phyloP scores from a whole-genome alignment of 148 eudicot genomes.

The Cornus kousa region DNA sequence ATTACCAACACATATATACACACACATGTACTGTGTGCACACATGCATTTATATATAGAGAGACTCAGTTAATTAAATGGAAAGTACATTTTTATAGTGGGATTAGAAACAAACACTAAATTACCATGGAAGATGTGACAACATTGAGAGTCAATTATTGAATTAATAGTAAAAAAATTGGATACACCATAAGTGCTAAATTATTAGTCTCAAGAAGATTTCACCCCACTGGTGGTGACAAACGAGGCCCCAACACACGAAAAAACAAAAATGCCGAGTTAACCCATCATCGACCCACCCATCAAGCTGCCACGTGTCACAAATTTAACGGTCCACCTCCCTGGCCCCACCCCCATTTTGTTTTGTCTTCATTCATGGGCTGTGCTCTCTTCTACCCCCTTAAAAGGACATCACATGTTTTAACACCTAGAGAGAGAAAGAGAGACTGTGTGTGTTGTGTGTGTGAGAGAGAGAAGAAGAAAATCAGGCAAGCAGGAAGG shows the following conservation, averaged over 20 bases:
- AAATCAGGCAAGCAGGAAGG: conserved; percentile 34
- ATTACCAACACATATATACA: no score
- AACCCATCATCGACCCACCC: no score
- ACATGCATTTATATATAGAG: no score
- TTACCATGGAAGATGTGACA: neutral
- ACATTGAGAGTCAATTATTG: neutral
- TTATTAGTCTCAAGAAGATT: neutral
- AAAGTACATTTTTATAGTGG: no score
- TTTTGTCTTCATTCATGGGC: conserved; percentile 16
- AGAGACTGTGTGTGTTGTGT: neutral
- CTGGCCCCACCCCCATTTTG: neutral
- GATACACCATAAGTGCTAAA: neutral
- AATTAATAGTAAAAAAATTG: no score
- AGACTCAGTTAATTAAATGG: neutral
- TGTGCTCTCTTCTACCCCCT: neutral
- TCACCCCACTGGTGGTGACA: neutral
- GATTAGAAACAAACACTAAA: conserved; percentile 4
- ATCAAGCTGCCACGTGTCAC: conserved; percentile 19
- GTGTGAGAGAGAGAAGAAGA: conserved; percentile 2
- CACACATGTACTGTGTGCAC: no score
- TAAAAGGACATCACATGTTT: conserved; percentile 46
- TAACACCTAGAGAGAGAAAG: conserved; percentile 17
- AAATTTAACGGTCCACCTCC: neutral
- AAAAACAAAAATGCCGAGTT: conserved; percentile 12
- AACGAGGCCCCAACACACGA: conserved; percentile 13